Evolutionary conservation across 2,329 filamentous ascomycete species (phyloP), one percentile per base, ranked within the genome.

Genomic region (Fusarium mundagurra): DNA sequence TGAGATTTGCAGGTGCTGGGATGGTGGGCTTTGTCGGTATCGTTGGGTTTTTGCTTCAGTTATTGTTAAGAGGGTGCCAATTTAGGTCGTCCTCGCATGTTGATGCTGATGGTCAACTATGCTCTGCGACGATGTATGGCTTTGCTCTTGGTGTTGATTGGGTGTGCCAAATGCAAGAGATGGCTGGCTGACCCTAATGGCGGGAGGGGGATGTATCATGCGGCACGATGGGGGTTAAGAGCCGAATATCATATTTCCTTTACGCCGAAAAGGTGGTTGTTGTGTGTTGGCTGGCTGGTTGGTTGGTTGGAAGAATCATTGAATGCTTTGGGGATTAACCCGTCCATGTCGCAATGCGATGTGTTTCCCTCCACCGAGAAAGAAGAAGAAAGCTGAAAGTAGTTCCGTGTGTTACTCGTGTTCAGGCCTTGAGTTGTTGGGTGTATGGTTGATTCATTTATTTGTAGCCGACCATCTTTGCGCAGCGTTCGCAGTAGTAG

Each of bases 401-500:
- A 39, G 36, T 54, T 61, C 58, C 53, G 58, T 54, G 41, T 58
- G 57, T 75, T 63, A 66, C 61, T 64, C 39, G 36, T 54, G 65
- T 67, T 45, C 63, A 67, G 43, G 65, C 65, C 36, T 64, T 29
- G 24, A 22, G 18, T 36, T 43, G 45, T 22, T 45, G n/a, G 18
- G 14, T 61, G 36, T 43, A n/a, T 60, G 51, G 54, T 50, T 48
- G 17, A 27, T 51, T 69, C 62, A 63, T 64, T 72, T 87, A 91
- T 80, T 87, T 89, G 81, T 91, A 92, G 76, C 90, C 90, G 38
- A 90, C 88, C 80, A 90, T 88, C 79, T 87, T 88, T 68, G 90
- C 90, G 79, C 90, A 92, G 41, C 89, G 86, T 67, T 88, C 85
- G 82, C 90, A 92, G 82, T 92, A 92, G 84, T 92, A 92, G 69